These are phyloP conservation scores for Ustilago loliicola DNA, from an alignment of 1,284 basidiomycete genomes.

Conservation along the genomic window DNA sequence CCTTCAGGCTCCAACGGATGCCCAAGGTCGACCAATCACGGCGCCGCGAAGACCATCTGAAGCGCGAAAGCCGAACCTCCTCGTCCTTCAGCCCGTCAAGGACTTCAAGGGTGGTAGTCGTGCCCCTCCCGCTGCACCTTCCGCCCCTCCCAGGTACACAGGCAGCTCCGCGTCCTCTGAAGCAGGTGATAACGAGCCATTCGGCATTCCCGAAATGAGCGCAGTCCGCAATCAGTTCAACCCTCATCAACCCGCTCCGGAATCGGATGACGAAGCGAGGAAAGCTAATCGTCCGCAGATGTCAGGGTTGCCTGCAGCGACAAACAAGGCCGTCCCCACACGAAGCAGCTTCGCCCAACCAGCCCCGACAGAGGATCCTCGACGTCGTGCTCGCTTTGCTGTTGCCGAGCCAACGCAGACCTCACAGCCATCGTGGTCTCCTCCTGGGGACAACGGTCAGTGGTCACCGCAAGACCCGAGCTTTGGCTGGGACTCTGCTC, in stretches of 20 bases:
- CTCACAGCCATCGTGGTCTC: slow-evolving; percentile 8
- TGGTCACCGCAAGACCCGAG: slow-evolving; percentile 16
- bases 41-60: slow-evolving; percentile 26
- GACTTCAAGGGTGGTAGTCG: slow-evolving; percentile 36
- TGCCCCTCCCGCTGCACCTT: slow-evolving; percentile 3
- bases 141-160: not conserved
- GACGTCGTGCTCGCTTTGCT: slow-evolving; percentile 13
- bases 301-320: not conserved
- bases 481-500: not conserved
- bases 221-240: slow-evolving; percentile 31
- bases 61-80: slow-evolving; percentile 22
- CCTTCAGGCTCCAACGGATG: slow-evolving; percentile 18
- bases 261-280: slow-evolving; percentile 17
- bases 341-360: slow-evolving; percentile 1
- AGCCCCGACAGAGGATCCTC: slow-evolving; percentile 19
- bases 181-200: slow-evolving; percentile 20
- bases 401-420: not conserved
- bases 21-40: slow-evolving; percentile 15
- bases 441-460: slow-evolving; percentile 6
- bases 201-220: slow-evolving; percentile 47
- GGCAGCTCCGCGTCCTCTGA: slow-evolving; percentile 31
- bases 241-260: slow-evolving; percentile 31
- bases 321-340: slow-evolving; percentile 1
- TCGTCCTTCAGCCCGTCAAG: slow-evolving; percentile 32
- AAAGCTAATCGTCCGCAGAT: not conserved